A percentile compares a stretch with the other conserved stretches of the same genome.
Evolutionary conservation across 2,329 filamentous ascomycete species (phyloP).

Genomic region (Berkeleyomyces rouxiae): DNA sequence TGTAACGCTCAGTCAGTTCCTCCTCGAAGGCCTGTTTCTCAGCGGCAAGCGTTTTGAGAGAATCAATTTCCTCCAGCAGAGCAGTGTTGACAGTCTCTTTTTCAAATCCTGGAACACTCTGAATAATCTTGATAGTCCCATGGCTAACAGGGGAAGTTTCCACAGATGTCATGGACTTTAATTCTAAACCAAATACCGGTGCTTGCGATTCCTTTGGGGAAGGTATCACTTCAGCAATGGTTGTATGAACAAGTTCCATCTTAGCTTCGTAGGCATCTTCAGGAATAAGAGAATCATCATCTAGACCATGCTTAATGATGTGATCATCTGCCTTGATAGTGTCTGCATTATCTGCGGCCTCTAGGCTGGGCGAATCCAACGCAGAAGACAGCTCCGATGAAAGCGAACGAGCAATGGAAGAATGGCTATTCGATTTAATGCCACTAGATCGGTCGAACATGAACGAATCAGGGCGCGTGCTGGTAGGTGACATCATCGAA

Average conservation of each 20-base stretch:
- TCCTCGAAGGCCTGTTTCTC: slow-evolving; percentile 65
- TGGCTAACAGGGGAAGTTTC: not conserved
- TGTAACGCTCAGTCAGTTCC: slow-evolving; percentile 60
- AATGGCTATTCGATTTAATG: slow-evolving; percentile 48
- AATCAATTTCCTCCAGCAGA: slow-evolving; percentile 49
- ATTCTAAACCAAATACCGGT: not conserved
- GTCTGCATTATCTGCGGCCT: slow-evolving; percentile 26
- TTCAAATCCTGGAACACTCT: not conserved
- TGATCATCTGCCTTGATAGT: slow-evolving; percentile 27
- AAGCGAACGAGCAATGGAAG: slow-evolving; percentile 68
- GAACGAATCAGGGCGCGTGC: slow-evolving; percentile 59
- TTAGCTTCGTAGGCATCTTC: not conserved
- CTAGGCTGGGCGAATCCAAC: slow-evolving; percentile 56
- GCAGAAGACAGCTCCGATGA: slow-evolving; percentile 87
- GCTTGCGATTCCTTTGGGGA: slow-evolving; percentile 1
- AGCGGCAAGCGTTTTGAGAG: slow-evolving; percentile 49
- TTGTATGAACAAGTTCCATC: slow-evolving; percentile 9
- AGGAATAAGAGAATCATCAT: not conserved
- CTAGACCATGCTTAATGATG: slow-evolving; percentile 2
- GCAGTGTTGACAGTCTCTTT: slow-evolving; percentile 22
- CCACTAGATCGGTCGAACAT: slow-evolving; percentile 64
- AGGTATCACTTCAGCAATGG: slow-evolving; percentile 9
- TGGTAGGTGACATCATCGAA: slow-evolving; percentile 32
- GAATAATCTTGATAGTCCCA: not conserved
- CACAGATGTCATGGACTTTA: slow-evolving; percentile 5